Evolutionary conservation across 257 asterid genomes (phyloP), one percentile per base, ranked within the genome.

Genomic region (Solanum bulbocastanum): DNA sequence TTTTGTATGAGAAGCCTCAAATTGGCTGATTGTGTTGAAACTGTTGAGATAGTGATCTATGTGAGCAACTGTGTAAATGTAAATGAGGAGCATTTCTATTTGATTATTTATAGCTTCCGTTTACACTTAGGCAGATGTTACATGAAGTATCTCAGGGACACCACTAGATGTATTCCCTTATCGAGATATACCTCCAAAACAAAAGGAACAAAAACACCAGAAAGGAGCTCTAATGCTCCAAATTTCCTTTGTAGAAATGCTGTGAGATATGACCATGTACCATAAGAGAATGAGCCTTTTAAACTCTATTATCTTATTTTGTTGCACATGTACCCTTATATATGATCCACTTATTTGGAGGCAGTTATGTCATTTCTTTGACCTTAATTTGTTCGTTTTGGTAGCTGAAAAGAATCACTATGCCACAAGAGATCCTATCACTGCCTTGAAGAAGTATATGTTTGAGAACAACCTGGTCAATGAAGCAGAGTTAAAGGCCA

Each of bases 321-420:
- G 23, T 40, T 40, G 36, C 37, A 13, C 62, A 42, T 78, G 13
- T 78, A 40, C 62, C 84, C 62, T 7, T 78, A 40, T 78, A 78
- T 10, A n/a, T 39, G 35, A 22, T 76, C 83, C 60, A 40, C 36
- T n/a, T 6, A 74, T 40, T 42, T 78, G 84, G 84, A 46, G 65
- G 15, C 10, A 15, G 46, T 42, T 44, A 46, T 6, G 2, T 46
- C 30, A 30, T 46, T 44, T 79, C 18, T 5, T 79, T 79, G 85
- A 79, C 85, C 40, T 79, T 44, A 69, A 27, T 88, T 35, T 88
- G 69, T 44, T 83, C 25, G 4, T 71, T 84, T 87, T 74, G 91
- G 90, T 95, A 96, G 99, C 97, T 91, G 98, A 96, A 94, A 96
- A 96, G 94, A 97, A 98, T 72, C 94, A 89, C 88, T 96, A 96